Base-by-base conservation (phyloP, 352 stramenopile genomes). In the Halophytophthora polymorphica region DNA sequence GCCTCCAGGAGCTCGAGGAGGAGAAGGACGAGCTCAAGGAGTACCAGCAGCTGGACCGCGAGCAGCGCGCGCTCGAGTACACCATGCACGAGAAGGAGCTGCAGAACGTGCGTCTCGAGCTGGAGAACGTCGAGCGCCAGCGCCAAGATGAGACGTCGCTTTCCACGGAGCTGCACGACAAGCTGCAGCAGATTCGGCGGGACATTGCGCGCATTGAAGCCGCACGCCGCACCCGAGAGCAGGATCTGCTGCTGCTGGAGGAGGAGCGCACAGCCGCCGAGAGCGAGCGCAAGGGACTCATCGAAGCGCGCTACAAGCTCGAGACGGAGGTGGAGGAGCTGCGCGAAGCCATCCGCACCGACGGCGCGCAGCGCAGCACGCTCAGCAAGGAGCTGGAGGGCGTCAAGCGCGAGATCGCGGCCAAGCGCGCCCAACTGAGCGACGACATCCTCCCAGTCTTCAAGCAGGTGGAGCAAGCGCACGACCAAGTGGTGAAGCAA, bases 11-110 rank as follows among this genome's bases (percentile, higher is more conserved):
- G 76, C 77, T 99, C 1, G 90, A 99, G 49, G 91, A 89, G n/a
- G 98, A 99, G 73, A 99, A 99, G 63, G 93, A 99, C 63, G 97
- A 99, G 65, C 77, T 98, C 7, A 77, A 81, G 42, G 79, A 88
- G 50, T 99, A 98, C 64, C 92, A 98, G 69, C 72, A 95, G 38
- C 77, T 98, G 17, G 96, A 99, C 70, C 77, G 93, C 41, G 83
- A 98, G 37, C 83, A 97, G 38, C 89, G 95, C 29, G 96, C 96
- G 22, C 74, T 99, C 8, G 90, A 99, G 72, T 99, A 98, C 73
- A 98, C 95, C 12, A 91, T 99, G 78, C 79, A 96, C 56, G 82
- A 96, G 31, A 93, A 96, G 41, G 85, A 95, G 39, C 67, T 95
- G 23, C 70, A 86, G 34, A 74, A 59, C n/a, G 69, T 82, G 11